phyloP scores from a whole-genome alignment of 2,329 filamentous ascomycete genomes.

The Monilinia fructicola region DNA sequence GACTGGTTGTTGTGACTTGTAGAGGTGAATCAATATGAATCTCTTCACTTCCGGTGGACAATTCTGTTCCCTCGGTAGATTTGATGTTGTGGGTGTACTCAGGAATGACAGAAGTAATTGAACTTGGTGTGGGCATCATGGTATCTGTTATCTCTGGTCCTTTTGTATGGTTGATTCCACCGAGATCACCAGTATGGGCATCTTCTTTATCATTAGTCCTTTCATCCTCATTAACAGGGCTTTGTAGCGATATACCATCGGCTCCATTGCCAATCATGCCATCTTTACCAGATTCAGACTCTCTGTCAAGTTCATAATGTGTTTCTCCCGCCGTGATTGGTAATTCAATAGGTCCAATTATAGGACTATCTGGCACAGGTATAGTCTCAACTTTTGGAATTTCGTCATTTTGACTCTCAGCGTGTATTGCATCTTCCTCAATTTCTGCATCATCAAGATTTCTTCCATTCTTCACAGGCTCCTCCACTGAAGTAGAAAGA shows the following conservation, averaged over 20 bases:
- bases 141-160: neutral
- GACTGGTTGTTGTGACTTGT: neutral
- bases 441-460: neutral
- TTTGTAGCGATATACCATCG: neutral
- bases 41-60: neutral
- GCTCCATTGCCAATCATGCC: too few relatives aligned
- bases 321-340: neutral
- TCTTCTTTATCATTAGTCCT: neutral
- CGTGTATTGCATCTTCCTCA: neutral
- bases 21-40: neutral
- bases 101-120: neutral
- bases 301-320: neutral
- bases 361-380: neutral
- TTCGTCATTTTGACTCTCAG: neutral
- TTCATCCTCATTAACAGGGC: neutral
- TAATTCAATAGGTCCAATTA: too few relatives aligned
- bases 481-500: neutral
- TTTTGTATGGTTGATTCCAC: neutral
- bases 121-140: neutral
- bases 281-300: neutral
- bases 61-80: neutral
- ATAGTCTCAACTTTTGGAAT: neutral
- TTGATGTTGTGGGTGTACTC: neutral
- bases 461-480: neutral
- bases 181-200: neutral